Base-by-base conservation (phyloP, 225 moss, liverwort and hornwort genomes). In the Climacium dendroides region DNA sequence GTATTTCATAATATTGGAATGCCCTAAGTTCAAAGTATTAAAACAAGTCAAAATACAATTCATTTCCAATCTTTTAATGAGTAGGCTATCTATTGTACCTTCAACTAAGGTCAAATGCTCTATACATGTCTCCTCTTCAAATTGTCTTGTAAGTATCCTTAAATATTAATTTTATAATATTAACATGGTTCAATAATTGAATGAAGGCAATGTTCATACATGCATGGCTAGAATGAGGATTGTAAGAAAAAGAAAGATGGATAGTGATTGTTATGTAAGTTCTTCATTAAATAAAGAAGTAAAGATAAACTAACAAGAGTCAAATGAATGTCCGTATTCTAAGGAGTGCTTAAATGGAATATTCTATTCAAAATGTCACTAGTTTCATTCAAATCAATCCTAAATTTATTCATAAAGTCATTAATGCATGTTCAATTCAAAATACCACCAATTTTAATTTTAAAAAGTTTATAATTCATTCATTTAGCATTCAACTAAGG, bases 101-200 rank as follows among this genome's bases (percentile, higher is more conserved):
- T 67, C 7, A 67, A 37, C 0, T 67, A 0, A 12, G 6, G 11
- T 66, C 7, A 23, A 4, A 23, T 0, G 0, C 1, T 37, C 4
- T 67, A 23, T 4, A 13, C 0, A 13, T 13, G 4, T 67, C 7
- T 0, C 4, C 23, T 37, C 2, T 67, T 66, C 12, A 66, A n/a
- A 66, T 65, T n/a, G 3, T 20, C 5, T 11, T 10, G n/a, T n/a
- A 11, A 66, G 4, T 20, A n/a, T 20, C 6, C 0, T 20, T 20
- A 32, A 63, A 50, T 50, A 50, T 50, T 50, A 35, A 35, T 35
- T 65, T 65, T 20, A 19, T 6, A 9, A 11, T 19, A 8, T 45
- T 45, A 10, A 35, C 10, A 65, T 65, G 19, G 19, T 19, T 65
- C 65, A 65, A 35, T 19, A 10, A 65, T 6, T 11, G 6, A 65